Conservation (phyloP, 2,329 filamentous ascomycete genomes). For the Fusarium dlaminii region DNA sequence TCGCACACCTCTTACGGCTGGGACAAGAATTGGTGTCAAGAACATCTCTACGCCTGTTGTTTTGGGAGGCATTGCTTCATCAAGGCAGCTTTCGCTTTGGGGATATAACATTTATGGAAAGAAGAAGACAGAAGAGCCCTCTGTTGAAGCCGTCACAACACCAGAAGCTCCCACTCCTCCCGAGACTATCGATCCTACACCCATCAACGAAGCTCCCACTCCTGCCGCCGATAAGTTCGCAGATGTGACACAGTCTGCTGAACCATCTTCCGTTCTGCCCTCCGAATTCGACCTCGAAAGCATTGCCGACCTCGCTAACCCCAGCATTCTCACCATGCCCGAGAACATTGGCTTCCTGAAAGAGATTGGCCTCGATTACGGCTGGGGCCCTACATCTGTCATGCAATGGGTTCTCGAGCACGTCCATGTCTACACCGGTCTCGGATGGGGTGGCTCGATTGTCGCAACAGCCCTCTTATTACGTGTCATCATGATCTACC, state of each 20-base stretch:
- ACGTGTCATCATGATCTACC: constrained; percentile 72
- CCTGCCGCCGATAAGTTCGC: constrained; percentile 34
- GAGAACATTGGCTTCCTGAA: constrained; percentile 86
- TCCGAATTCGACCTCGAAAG: constrained; percentile 48
- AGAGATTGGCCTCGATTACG: constrained; percentile 85
- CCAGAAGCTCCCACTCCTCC: constrained; percentile 30
- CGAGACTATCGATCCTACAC: constrained; percentile 20
- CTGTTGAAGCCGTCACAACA: constrained; percentile 25
- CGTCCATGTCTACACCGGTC: constrained; percentile 76
- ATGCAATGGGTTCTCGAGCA: constrained; percentile 85
- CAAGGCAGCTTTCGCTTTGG: constrained; percentile 50
- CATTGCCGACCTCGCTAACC: constrained; percentile 49
- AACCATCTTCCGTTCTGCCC: constrained; percentile 36
- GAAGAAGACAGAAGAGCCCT: constrained; percentile 40
- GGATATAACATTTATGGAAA: constrained; percentile 41
- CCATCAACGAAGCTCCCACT: constrained; percentile 24
- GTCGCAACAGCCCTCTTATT: constrained; percentile 70
- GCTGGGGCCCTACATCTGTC: constrained; percentile 78
- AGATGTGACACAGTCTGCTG: constrained; percentile 23
- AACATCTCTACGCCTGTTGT: constrained; percentile 40
- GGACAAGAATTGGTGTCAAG: constrained; percentile 38
- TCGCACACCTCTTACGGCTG: constrained; percentile 28
- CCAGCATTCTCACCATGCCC: constrained; percentile 67
- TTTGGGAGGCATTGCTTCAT: constrained; percentile 45
- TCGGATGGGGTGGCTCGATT: constrained; percentile 87